A percentile compares a stretch with the other conserved stretches of the same genome.
These are phyloP conservation scores for Fonsecaea monophora DNA, from an alignment of 2,329 filamentous ascomycete species.

Conservation along the genomic window DNA sequence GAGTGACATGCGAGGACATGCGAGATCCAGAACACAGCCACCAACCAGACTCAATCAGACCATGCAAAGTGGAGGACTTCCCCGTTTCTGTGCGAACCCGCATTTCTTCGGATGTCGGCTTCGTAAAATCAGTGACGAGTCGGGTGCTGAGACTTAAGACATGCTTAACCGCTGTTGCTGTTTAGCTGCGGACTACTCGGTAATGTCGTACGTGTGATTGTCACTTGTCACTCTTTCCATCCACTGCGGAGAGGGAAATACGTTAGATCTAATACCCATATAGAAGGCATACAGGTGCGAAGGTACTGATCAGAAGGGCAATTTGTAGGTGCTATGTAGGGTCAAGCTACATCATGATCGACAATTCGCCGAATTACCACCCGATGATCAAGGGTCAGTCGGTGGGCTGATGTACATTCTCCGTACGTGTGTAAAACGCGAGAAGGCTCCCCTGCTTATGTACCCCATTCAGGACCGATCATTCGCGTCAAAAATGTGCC, in stretches of 20 bases:
- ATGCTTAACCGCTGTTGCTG: conserved; percentile 19
- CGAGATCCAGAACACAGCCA: neutral
- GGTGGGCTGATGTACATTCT: neutral
- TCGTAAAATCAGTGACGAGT: conserved; percentile 8
- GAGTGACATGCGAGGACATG: neutral
- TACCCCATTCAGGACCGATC: conserved; percentile 45
- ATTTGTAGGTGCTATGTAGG: neutral
- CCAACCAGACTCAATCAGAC: neutral
- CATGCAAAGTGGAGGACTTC: neutral
- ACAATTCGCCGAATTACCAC: neutral
- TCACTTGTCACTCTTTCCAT: conserved; percentile 4
- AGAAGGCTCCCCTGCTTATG: neutral
- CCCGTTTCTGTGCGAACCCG: neutral
- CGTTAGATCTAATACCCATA: neutral
- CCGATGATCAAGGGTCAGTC: neutral
- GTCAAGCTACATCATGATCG: conserved; percentile 7
- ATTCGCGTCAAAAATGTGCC: conserved; percentile 54
- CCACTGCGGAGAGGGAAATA: neutral
- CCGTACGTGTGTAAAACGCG: neutral
- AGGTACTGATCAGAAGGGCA: too few relatives aligned
- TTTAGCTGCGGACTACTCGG: conserved; percentile 5
- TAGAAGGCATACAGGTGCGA: too few relatives aligned
- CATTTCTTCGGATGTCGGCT: conserved; percentile 15
- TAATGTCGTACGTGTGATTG: conserved; percentile 1
- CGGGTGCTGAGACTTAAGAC: conserved; percentile 16